phyloP scores from a whole-genome alignment of 2,329 filamentous ascomycete species.

The Scedosporium dehoogii region DNA sequence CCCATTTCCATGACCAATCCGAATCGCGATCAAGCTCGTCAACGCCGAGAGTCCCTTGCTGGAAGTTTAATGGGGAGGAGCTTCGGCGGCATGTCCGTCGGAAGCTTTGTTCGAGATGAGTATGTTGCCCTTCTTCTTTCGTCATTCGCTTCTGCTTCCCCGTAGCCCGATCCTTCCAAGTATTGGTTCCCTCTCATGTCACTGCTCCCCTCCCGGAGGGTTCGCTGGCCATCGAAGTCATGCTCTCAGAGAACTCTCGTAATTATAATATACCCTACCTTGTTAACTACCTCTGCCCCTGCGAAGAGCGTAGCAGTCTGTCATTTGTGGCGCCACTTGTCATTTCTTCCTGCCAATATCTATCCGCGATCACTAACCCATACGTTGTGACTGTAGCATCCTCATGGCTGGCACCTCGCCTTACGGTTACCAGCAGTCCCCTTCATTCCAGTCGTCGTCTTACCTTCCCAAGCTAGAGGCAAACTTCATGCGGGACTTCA shows the following conservation, averaged over 20 bases:
- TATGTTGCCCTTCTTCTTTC: slow-evolving; percentile 43
- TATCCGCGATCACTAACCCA: slow-evolving; percentile 13
- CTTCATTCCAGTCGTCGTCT: slow-evolving; percentile 91
- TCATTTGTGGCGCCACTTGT: not conserved
- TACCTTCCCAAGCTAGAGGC: slow-evolving; percentile 95
- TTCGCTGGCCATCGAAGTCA: not conserved
- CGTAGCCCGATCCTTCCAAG: slow-evolving; percentile 11
- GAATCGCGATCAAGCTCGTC: slow-evolving; percentile 48
- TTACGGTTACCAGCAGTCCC: slow-evolving; percentile 70
- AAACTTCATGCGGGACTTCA: slow-evolving; percentile 95
- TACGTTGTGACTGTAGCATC: slow-evolving; percentile 47
- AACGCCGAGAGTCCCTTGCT: slow-evolving; percentile 51
- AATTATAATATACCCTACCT: slow-evolving; percentile 1
- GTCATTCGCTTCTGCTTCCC: slow-evolving; percentile 5
- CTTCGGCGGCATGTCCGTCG: slow-evolving; percentile 93
- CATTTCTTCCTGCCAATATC: not conserved
- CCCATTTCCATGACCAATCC: slow-evolving; percentile 58
- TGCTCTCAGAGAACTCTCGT: no score
- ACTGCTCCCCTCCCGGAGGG: not conserved
- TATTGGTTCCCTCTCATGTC: not conserved
- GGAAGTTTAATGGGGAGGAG: slow-evolving; percentile 69
- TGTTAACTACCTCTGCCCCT: not conserved
- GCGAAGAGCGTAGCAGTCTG: no score
- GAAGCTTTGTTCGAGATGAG: slow-evolving; percentile 97
- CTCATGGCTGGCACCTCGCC: slow-evolving; percentile 96